phyloP scores from a whole-genome alignment of 2,329 filamentous ascomycete genomes.

The Penicillium polonicum region DNA sequence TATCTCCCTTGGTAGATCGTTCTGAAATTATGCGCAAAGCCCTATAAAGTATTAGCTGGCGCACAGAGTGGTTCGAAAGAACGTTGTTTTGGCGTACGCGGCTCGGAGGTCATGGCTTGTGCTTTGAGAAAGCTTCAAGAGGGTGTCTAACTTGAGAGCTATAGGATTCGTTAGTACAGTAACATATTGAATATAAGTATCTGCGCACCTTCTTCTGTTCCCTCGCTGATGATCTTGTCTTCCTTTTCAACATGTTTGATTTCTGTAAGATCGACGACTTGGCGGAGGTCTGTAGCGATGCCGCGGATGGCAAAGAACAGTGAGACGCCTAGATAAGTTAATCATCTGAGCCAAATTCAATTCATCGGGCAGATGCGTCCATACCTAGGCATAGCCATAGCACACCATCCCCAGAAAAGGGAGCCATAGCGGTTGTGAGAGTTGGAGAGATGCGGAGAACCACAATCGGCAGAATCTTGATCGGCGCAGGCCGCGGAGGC shows the following conservation, averaged over 20 bases:
- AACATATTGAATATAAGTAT: background rate
- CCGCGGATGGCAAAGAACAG: constrained; percentile 54
- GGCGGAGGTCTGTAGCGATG: constrained; percentile 54
- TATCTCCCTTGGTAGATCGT: constrained; percentile 42
- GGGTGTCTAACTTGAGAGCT: constrained; percentile 63
- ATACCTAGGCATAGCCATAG: constrained; percentile 43
- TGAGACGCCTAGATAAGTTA: constrained; percentile 34
- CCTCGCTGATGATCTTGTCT: constrained; percentile 71
- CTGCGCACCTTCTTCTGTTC: constrained; percentile 64
- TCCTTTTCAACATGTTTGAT: constrained; percentile 65
- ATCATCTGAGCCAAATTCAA: rapidly evolving
- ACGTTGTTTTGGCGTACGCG: constrained; percentile 55
- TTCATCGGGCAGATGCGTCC: background rate
- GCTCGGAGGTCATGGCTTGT: constrained; percentile 72
- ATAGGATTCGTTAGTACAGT: constrained; percentile 18
- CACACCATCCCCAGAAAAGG: constrained; percentile 37
- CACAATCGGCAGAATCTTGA: constrained; percentile 31
- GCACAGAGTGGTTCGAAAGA: background rate
- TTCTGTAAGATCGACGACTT: constrained; percentile 50
- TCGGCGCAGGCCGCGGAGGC: constrained; percentile 29
- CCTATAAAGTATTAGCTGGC: constrained; percentile 57
- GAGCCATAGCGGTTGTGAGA: constrained; percentile 30
- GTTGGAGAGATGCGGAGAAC: constrained; percentile 22
- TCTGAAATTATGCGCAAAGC: constrained; percentile 49
- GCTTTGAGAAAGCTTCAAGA: constrained; percentile 66